Percentiles rank a stretch among this genome's conserved stretches.
phyloP scores from a whole-genome alignment of 1,139 yeast genomes.

The Yamadazyma dushanensis region DNA sequence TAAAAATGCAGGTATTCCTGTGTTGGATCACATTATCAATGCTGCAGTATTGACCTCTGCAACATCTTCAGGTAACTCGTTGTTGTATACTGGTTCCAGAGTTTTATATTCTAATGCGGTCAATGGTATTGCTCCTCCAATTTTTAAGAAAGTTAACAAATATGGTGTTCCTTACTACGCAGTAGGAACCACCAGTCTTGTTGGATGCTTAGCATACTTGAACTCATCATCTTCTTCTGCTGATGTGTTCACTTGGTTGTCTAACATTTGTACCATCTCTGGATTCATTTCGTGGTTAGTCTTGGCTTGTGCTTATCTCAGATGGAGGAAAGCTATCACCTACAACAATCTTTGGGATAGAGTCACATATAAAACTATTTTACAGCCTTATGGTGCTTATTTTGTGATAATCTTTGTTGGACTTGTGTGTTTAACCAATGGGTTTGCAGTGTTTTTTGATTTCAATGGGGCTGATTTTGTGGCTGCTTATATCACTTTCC shows the following conservation, averaged over 20 bases:
- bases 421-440: constrained; percentile 54
- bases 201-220: constrained; percentile 60
- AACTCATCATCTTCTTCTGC: constrained; percentile 55
- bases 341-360: constrained; percentile 44
- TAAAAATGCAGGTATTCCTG: constrained; percentile 60
- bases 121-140: constrained; percentile 62
- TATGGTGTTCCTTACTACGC: constrained; percentile 65
- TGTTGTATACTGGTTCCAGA: constrained; percentile 70
- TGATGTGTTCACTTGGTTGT: constrained; percentile 63
- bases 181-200: constrained; percentile 29
- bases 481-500: constrained; percentile 63
- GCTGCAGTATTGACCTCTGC: constrained; percentile 69
- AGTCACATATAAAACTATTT: constrained; percentile 47
- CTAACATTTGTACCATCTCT: constrained; percentile 68
- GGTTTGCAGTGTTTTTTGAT: constrained; percentile 57
- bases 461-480: constrained; percentile 53
- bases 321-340: constrained; percentile 55
- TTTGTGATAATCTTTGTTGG: constrained; percentile 47
- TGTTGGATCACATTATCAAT: constrained; percentile 64
- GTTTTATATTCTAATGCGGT: constrained; percentile 62
- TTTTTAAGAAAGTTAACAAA: constrained; percentile 57
- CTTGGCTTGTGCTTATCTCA: constrained; percentile 44
- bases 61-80: constrained; percentile 73
- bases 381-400: constrained; percentile 53
- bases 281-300: constrained; percentile 71